Conservation (phyloP, 2,329 filamentous ascomycete genomes). For the Purpureocillium takamizusanense region DNA sequence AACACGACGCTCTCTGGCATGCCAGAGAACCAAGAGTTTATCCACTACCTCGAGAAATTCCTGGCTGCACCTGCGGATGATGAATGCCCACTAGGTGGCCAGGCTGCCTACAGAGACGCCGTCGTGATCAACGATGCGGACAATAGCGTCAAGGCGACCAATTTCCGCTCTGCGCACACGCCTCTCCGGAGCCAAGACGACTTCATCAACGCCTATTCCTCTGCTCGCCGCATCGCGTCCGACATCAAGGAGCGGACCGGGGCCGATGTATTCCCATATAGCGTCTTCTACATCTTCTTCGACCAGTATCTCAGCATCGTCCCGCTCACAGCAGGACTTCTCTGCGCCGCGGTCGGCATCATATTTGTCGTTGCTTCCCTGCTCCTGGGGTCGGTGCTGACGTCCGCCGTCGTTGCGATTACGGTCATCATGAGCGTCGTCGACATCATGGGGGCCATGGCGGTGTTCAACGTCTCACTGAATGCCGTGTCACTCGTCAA, state of each 20-base stretch:
- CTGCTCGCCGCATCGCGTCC: conserved; percentile 78
- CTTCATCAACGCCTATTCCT: conserved; percentile 84
- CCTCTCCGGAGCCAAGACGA: conserved; percentile 81
- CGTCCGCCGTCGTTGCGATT: conserved; percentile 70
- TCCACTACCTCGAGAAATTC: conserved; percentile 79
- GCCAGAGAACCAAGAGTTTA: conserved; percentile 88
- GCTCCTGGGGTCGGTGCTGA: conserved; percentile 75
- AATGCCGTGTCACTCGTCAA: conserved; percentile 96
- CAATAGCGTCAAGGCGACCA: conserved; percentile 66
- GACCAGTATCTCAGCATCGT: conserved; percentile 91
- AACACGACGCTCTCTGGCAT: conserved; percentile 84
- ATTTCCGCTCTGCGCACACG: conserved; percentile 87
- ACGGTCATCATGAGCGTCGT: conserved; percentile 91
- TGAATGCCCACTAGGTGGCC: conserved; percentile 79
- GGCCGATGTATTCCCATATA: conserved; percentile 89
- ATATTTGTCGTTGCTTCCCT: conserved; percentile 74
- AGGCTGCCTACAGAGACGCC: conserved; percentile 78
- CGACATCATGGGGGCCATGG: conserved; percentile 94
- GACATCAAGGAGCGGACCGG: conserved; percentile 64
- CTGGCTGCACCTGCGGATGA: conserved; percentile 70
- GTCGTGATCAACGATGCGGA: conserved; percentile 65
- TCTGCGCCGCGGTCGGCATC: conserved; percentile 75
- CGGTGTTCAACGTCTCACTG: conserved; percentile 74
- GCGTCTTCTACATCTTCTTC: conserved; percentile 98
- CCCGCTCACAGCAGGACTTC: conserved; percentile 64